phyloP scores from a whole-genome alignment of 441 rosid genomes.

The Aleurites moluccanus region DNA sequence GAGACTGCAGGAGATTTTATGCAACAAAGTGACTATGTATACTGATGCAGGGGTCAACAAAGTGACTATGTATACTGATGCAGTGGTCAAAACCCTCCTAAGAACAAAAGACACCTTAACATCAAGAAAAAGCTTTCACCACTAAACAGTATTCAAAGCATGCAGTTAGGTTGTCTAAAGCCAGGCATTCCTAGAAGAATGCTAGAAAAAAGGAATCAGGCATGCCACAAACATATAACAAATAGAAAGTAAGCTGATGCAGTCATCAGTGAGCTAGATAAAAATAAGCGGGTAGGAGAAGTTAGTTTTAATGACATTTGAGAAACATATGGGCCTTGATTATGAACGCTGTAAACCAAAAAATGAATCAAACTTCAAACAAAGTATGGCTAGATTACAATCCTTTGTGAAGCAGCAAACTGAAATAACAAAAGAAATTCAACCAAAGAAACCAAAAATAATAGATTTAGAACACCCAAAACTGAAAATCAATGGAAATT shows the following conservation, averaged over 20 bases:
- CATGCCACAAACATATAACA: neutral
- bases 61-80: slow-evolving; percentile 21
- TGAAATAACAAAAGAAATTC: neutral
- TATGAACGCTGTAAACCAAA: neutral
- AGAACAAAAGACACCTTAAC: neutral
- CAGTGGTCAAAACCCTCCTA: slow-evolving; percentile 38
- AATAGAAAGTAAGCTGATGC: neutral
- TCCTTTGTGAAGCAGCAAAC: neutral
- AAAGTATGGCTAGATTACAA: neutral
- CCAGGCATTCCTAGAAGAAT: neutral
- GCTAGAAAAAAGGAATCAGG: neutral
- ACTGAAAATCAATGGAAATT: neutral
- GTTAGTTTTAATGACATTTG: neutral
- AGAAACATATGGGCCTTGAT: neutral
- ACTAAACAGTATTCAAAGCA: neutral
- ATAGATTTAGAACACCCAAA: neutral
- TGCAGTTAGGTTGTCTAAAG: neutral
- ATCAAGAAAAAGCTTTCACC: slow-evolving; percentile 3
- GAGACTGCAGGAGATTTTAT: slow-evolving; percentile 27
- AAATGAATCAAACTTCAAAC: neutral
- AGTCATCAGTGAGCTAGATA: neutral
- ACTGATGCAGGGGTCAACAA: slow-evolving; percentile 30
- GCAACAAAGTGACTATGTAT: slow-evolving; percentile 12
- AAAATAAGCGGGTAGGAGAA: neutral
- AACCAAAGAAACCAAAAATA: neutral